Evolutionary conservation across 768 basidiomycete species (phyloP).

Genomic region (Boletus coccyginus): DNA sequence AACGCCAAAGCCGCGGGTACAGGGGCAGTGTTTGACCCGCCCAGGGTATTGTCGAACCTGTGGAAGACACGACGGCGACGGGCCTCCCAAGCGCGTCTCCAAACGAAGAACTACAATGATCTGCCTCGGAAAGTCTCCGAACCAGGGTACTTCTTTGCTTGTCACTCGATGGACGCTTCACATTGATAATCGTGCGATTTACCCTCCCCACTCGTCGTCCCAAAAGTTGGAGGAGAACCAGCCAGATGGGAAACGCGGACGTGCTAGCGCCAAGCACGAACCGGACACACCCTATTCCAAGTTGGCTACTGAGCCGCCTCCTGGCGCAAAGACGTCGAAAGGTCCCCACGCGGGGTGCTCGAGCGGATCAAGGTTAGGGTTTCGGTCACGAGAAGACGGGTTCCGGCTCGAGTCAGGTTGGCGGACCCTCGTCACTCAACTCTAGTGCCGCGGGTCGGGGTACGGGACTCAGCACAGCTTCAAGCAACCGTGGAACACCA

Average conservation of each 20-base stretch:
- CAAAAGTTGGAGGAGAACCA: slow-evolving; percentile 37
- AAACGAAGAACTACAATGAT: slow-evolving; percentile 18
- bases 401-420: neutral
- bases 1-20: neutral
- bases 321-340: slow-evolving; percentile 18
- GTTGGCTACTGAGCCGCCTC: neutral
- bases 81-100: neutral
- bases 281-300: neutral
- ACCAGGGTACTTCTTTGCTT: slow-evolving; percentile 10
- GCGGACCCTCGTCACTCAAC: neutral
- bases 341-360: slow-evolving; percentile 42
- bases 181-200: neutral
- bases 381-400: too few species aligned
- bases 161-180: too few species aligned
- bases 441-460: neutral
- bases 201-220: slow-evolving; percentile 17
- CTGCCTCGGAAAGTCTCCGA: slow-evolving; percentile 21
- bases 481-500: neutral
- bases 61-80: neutral
- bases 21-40: neutral
- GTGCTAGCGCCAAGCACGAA: neutral
- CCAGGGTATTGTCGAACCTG: neutral
- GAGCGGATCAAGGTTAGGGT: slow-evolving; percentile 31
- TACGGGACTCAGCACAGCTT: neutral
- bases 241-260: neutral